phyloP scores from a whole-genome alignment of 2,329 filamentous ascomycete species.

The Didymella segeticola region DNA sequence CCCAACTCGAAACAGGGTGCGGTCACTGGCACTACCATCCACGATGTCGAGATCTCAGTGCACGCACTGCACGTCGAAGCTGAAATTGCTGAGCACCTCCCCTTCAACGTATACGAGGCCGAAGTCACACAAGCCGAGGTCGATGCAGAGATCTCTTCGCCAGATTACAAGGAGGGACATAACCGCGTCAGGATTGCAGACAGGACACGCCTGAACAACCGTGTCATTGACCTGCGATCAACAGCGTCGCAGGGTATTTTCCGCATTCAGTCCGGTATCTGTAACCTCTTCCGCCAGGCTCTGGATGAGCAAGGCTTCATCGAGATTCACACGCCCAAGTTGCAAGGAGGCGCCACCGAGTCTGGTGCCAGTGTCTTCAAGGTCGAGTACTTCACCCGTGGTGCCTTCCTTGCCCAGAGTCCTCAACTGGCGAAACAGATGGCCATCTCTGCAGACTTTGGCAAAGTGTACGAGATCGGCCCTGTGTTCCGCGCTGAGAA shows the following conservation, averaged over 20 bases:
- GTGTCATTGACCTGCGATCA: conserved; percentile 85
- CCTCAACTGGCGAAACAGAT: conserved; percentile 94
- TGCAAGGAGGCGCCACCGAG: conserved; percentile 89
- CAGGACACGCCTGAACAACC: conserved; percentile 76
- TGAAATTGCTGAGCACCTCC: conserved; percentile 66
- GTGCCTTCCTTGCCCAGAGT: conserved; percentile 88
- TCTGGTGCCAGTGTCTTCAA: conserved; percentile 91
- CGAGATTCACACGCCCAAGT: conserved; percentile 92
- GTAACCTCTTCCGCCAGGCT: conserved; percentile 77
- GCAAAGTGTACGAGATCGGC: conserved; percentile 86
- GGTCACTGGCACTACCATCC: conserved; percentile 76
- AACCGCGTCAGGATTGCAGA: conserved; percentile 70
- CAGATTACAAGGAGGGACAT: conserved; percentile 63
- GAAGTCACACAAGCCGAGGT: conserved; percentile 66
- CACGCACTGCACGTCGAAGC: conserved; percentile 69
- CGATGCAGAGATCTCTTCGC: conserved; percentile 57
- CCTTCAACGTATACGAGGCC: conserved; percentile 74
- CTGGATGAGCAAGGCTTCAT: conserved; percentile 81
- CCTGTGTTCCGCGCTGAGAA: conserved; percentile 94
- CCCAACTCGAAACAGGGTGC: conserved; percentile 70
- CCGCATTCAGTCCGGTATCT: conserved; percentile 81
- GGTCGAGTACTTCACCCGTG: conserved; percentile 87
- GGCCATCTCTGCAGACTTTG: conserved; percentile 87
- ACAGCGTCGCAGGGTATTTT: conserved; percentile 87
- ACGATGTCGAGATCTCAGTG: conserved; percentile 78